phyloP scores from a whole-genome alignment of 1,284 basidiomycete genomes.

The Mrakiaceae sp. region DNA sequence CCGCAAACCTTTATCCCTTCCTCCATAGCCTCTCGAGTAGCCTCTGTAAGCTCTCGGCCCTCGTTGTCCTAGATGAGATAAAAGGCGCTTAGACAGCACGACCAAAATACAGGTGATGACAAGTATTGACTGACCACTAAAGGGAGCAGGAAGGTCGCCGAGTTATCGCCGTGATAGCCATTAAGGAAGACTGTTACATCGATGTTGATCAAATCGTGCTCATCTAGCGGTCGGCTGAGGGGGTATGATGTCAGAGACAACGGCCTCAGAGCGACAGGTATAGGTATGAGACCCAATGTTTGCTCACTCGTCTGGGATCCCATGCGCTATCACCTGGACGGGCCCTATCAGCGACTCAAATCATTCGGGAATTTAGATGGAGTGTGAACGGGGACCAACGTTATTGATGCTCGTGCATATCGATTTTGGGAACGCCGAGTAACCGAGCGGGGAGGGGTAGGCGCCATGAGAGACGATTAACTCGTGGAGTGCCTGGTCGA shows the following conservation, averaged over 20 bases:
- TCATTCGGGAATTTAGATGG: background rate
- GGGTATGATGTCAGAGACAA: background rate
- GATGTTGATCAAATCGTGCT: slow-evolving; percentile 73
- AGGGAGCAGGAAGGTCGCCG: slow-evolving; percentile 65
- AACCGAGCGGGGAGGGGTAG: slow-evolving; percentile 78
- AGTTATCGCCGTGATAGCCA: slow-evolving; percentile 79
- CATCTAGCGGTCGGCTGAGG: slow-evolving; percentile 57
- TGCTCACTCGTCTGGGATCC: slow-evolving; percentile 70
- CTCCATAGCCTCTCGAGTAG: slow-evolving; percentile 55
- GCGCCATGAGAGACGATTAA: slow-evolving; percentile 56
- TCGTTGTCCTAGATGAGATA: slow-evolving; percentile 46
- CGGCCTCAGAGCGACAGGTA: background rate
- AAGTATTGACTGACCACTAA: slow-evolving; percentile 44
- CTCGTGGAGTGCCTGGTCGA: slow-evolving; percentile 60
- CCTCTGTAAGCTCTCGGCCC: slow-evolving; percentile 51
- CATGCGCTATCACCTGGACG: slow-evolving; percentile 51
- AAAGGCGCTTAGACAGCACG: background rate
- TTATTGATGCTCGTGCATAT: slow-evolving; percentile 79
- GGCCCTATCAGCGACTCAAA: background rate
- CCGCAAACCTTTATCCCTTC: slow-evolving; percentile 64
- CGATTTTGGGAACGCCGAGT: slow-evolving; percentile 69
- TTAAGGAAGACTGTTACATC: slow-evolving; percentile 69
- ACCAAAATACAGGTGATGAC: background rate
- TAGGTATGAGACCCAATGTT: background rate
- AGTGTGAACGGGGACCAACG: slow-evolving; percentile 24